Evolutionary conservation across 1,284 basidiomycete species (phyloP).

Genomic region (Boletus semigastroideus): DNA sequence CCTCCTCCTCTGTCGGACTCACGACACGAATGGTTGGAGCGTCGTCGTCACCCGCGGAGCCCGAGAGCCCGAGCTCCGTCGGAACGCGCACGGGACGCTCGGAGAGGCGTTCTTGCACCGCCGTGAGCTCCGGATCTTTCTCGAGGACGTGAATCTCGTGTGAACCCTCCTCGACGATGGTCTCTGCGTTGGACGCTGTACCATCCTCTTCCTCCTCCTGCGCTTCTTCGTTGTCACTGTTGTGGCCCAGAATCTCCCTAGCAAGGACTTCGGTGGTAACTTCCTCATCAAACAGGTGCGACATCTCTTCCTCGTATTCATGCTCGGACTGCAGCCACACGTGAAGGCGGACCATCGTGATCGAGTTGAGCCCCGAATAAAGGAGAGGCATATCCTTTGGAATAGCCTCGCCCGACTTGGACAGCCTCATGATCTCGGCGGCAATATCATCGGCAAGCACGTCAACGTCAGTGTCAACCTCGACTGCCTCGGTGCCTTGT

Average conservation of each 20-base stretch:
- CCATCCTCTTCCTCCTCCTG: neutral
- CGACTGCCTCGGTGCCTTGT: conserved; percentile 2
- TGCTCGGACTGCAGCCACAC: conserved; percentile 25
- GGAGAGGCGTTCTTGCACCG: neutral
- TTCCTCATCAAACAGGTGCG: conserved; percentile 23
- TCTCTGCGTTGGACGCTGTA: conserved; percentile 12
- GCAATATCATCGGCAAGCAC: conserved; percentile 16
- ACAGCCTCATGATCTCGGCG: conserved; percentile 16
- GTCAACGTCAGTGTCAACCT: conserved; percentile 7
- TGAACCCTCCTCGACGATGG: conserved; percentile 16
- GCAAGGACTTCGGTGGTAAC: conserved; percentile 20
- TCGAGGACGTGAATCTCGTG: conserved; percentile 12
- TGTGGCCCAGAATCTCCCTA: conserved; percentile 16
- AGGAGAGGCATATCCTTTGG: conserved; percentile 20
- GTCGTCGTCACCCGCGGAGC: neutral
- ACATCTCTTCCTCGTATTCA: conserved; percentile 24
- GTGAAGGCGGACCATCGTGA: conserved; percentile 24
- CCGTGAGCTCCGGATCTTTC: conserved; percentile 3
- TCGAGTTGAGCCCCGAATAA: conserved; percentile 28
- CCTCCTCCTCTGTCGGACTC: neutral
- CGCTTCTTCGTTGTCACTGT: neutral
- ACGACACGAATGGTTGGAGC: neutral
- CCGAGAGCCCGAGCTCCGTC: neutral
- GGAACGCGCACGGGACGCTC: neutral
- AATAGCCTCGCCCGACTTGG: conserved; percentile 17